Base-by-base conservation (phyloP, 225 moss, liverwort and hornwort genomes). In the Marchantia polymorpha region DNA sequence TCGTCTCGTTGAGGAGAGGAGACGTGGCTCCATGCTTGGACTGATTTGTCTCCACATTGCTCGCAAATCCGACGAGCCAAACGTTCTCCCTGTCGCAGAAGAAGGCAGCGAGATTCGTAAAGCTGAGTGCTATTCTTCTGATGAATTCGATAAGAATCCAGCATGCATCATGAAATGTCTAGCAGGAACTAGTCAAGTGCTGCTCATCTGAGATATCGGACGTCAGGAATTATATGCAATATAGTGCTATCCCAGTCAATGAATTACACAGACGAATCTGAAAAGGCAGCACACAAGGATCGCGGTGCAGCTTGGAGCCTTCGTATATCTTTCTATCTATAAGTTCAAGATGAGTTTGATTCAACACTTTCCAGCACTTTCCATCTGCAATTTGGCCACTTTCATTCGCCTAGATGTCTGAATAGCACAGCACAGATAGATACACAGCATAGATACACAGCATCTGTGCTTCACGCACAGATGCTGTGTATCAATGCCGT, bases 1-100 rank as follows among this genome's bases (percentile, higher is more conserved):
- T n/a, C n/a, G n/a, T n/a, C n/a, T n/a, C n/a, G n/a, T n/a, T n/a
- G n/a, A n/a, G 78, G 94, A 92, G 49, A 97, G 82, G 86, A n/a
- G n/a, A n/a, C n/a, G n/a, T 97, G 96, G 74, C 96, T 97, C 61
- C 94, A 86, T 97, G 96, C 84, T 97, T 97, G 88, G 94, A 97
- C 75, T 97, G 93, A 78, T 94, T 97, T 78, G 94, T 97, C 83
- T 97, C 96, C 66, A 97, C 96, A n/a, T n/a, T n/a, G n/a, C n/a
- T n/a, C n/a, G n/a, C n/a, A n/a, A n/a, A n/a, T 71, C 71, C 50
- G 71, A 50, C 50, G 51, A 71, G 47, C 50, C 71, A 51, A 22
- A 71, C 49, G 50, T 71, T 70, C 69, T 1, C 51, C 39, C 49
- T 2, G 19, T 19, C 12, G 46, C 39, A 39, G 3, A 2, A 39